These are phyloP conservation scores for Fusarium agapanthi DNA, from an alignment of 2,329 filamentous ascomycete genomes.

Conservation along the genomic window DNA sequence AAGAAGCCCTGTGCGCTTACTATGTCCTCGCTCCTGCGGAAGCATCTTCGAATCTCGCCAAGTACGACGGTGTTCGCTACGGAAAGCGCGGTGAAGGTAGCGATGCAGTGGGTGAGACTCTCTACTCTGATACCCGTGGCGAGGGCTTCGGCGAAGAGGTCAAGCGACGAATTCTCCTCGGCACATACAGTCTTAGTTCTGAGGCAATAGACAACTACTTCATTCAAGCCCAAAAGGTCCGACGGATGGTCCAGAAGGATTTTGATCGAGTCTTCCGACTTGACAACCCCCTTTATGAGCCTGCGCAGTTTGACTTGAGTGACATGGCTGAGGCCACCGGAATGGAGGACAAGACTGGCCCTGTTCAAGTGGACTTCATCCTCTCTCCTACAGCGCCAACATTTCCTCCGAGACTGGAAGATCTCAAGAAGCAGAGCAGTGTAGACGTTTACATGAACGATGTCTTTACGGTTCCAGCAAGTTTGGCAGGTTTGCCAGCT, in stretches of 20 bases:
- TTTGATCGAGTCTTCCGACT: slow-evolving; percentile 82
- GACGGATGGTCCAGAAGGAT: slow-evolving; percentile 83
- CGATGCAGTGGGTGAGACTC: slow-evolving; percentile 66
- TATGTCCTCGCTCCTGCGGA: slow-evolving; percentile 96
- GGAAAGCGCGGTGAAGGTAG: slow-evolving; percentile 66
- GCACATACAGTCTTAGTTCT: slow-evolving; percentile 89
- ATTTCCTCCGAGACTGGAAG: slow-evolving; percentile 70
- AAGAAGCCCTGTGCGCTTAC: slow-evolving; percentile 88
- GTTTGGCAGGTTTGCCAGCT: slow-evolving; percentile 88
- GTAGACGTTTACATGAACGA: slow-evolving; percentile 92
- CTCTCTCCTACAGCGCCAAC: slow-evolving; percentile 88
- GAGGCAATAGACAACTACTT: slow-evolving; percentile 97
- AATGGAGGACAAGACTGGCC: slow-evolving; percentile 65
- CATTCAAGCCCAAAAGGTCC: slow-evolving; percentile 88
- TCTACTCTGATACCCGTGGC: slow-evolving; percentile 81
- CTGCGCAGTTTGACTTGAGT: slow-evolving; percentile 64
- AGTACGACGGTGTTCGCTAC: slow-evolving; percentile 97
- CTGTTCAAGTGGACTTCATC: slow-evolving; percentile 80
- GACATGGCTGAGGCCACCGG: slow-evolving; percentile 64
- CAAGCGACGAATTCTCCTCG: slow-evolving; percentile 84
- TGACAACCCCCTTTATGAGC: slow-evolving; percentile 71
- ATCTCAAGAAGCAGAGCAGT: slow-evolving; percentile 62
- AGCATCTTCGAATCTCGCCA: slow-evolving; percentile 93
- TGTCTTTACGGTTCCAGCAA: slow-evolving; percentile 94
- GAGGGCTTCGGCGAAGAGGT: slow-evolving; percentile 85